These are phyloP conservation scores for Fusarium sp. DNA, from an alignment of 2,329 filamentous ascomycete species.

Conservation along the genomic window DNA sequence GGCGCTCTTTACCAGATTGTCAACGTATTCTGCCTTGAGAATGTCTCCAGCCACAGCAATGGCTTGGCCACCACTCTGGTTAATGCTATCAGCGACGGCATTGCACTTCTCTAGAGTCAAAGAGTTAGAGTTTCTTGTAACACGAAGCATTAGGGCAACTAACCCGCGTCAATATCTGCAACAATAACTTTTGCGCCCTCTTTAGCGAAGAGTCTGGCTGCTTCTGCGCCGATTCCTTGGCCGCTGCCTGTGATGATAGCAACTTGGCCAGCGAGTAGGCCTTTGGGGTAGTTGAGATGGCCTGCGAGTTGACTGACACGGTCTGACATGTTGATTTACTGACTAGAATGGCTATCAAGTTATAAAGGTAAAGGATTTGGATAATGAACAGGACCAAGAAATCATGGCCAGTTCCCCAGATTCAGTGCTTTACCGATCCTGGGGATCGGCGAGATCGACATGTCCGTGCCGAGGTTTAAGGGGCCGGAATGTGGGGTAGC, in stretches of 20 bases:
- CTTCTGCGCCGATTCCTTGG: conserved; percentile 89
- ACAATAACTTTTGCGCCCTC: conserved; percentile 88
- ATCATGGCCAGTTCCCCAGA: conserved; percentile 1
- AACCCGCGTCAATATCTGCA: conserved; percentile 82
- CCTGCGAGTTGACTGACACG: conserved; percentile 77
- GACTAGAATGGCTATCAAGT: background rate
- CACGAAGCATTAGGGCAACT: conserved; percentile 31
- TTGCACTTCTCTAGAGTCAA: conserved; percentile 74
- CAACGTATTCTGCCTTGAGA: conserved; percentile 76
- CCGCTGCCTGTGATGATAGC: conserved; percentile 90
- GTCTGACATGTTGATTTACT: conserved; percentile 57
- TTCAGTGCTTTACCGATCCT: conserved; percentile 4
- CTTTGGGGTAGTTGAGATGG: conserved; percentile 85
- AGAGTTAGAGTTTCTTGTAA: background rate
- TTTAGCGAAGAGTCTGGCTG: conserved; percentile 83
- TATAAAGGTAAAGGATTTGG: background rate
- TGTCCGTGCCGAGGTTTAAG: conserved; percentile 44
- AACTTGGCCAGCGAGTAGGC: conserved; percentile 81
- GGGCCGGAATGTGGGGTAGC: conserved; percentile 44
- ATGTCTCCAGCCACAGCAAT: conserved; percentile 82
- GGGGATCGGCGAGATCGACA: conserved; percentile 19
- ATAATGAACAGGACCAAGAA: background rate
- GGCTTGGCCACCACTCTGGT: conserved; percentile 71
- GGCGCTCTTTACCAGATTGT: conserved; percentile 76
- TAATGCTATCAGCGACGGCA: conserved; percentile 77